Evolutionary conservation across 116 monocot species (phyloP).

Genomic region (Phalaenopsis hybrid): DNA sequence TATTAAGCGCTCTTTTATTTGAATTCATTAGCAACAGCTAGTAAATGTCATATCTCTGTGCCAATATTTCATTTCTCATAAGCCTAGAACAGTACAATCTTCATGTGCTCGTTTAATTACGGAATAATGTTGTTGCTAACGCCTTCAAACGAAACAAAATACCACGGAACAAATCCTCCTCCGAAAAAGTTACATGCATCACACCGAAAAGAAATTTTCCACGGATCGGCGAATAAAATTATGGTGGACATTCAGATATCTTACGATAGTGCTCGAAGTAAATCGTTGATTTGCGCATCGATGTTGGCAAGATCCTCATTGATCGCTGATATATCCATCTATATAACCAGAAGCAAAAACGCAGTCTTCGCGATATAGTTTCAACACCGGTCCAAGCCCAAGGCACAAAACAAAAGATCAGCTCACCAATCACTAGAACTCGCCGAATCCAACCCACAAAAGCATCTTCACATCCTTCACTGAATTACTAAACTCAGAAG

Average conservation of each 20-base stretch:
- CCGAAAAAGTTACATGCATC: not conserved
- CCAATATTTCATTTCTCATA: not conserved
- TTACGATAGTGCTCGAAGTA: conserved; percentile 54
- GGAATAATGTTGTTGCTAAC: not conserved
- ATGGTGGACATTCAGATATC: conserved; percentile 1
- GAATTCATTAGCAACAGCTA: not conserved
- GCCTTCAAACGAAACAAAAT: not conserved
- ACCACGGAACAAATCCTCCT: not conserved
- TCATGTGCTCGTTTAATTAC: not conserved
- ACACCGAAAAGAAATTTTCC: not conserved
- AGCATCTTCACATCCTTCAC: not conserved
- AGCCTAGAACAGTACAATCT: not conserved
- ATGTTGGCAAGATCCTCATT: conserved; percentile 44
- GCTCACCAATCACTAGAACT: not conserved
- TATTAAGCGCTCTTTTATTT: not conserved
- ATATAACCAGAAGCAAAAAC: not conserved
- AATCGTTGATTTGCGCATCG: conserved; percentile 47
- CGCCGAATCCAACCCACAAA: not conserved
- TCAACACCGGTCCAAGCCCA: not conserved
- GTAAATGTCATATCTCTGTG: not conserved
- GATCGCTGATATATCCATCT: conserved; percentile 40
- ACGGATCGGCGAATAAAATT: not conserved
- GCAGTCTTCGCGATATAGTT: not conserved
- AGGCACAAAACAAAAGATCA: too few species aligned
- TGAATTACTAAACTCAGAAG: not conserved